Evolutionary conservation across 441 rosid species (phyloP).

Genomic region (Capsella rubella): DNA sequence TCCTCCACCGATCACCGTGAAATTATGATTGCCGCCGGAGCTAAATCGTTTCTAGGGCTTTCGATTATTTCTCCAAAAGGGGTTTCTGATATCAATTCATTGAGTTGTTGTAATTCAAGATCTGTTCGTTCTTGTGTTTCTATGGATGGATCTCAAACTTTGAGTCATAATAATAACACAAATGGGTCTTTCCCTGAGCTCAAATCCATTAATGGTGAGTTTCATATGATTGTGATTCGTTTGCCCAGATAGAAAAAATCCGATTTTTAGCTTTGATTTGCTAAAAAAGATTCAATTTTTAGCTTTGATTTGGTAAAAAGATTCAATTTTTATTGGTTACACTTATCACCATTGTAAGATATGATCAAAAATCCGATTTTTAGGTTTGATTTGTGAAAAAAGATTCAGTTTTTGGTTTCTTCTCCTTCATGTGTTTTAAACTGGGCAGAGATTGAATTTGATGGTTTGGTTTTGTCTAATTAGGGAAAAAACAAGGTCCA

Average conservation of each 20-base stretch:
- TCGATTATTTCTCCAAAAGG: constrained; percentile 33
- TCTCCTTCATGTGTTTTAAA: not conserved
- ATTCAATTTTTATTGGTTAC: too few relatives aligned
- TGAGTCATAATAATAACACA: constrained; percentile 39
- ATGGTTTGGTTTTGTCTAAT: not conserved
- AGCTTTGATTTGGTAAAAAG: not conserved
- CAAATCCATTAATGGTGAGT: constrained; percentile 42
- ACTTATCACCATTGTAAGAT: too few relatives aligned
- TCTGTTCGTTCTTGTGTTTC: constrained; percentile 52
- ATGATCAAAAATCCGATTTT: not conserved
- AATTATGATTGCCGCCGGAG: constrained; percentile 43
- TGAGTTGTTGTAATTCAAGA: constrained; percentile 34
- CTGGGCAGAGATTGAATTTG: not conserved
- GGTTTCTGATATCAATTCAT: constrained; percentile 2
- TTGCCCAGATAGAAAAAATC: not conserved
- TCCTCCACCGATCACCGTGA: not conserved
- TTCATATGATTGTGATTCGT: not conserved
- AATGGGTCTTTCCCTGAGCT: constrained; percentile 42
- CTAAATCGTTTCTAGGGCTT: constrained; percentile 41
- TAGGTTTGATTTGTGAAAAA: not conserved
- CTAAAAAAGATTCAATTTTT: too few relatives aligned
- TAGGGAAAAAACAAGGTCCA: constrained; percentile 50
- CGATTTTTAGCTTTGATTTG: not conserved
- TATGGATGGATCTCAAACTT: constrained; percentile 52
- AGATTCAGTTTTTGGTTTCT: not conserved